Percentiles rank a stretch among this genome's conserved stretches.
Evolutionary conservation across 164 flowering plant genomes (phyloP).

Genomic region (Vitis riparia): DNA sequence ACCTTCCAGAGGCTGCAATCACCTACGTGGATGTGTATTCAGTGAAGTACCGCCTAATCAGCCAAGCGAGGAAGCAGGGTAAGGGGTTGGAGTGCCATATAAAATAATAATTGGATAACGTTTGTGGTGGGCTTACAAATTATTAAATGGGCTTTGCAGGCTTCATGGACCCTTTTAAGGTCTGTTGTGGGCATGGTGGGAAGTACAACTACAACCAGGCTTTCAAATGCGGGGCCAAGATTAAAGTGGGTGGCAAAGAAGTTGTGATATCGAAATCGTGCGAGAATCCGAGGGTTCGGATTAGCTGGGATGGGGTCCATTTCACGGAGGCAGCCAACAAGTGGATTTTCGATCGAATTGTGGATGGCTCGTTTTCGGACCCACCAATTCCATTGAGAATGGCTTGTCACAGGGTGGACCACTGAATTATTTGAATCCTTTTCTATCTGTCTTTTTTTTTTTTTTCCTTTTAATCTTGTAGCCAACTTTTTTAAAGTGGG

Average conservation of each 20-base stretch:
- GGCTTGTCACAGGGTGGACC: conserved; percentile 27
- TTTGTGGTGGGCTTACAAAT: no score
- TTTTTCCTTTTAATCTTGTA: conserved; percentile 17
- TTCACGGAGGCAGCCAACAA: conserved; percentile 55
- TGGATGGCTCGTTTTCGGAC: conserved; percentile 36
- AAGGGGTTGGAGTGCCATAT: not conserved
- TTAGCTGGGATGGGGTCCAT: conserved; percentile 58
- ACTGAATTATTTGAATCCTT: not conserved
- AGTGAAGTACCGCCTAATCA: conserved; percentile 28
- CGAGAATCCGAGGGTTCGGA: conserved; percentile 28
- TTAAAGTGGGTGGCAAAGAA: conserved; percentile 29
- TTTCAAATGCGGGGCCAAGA: conserved; percentile 35
- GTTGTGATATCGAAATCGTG: conserved; percentile 33
- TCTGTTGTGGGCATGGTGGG: conserved; percentile 72
- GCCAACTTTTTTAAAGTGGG: conserved; percentile 13
- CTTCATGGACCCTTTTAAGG: conserved; percentile 49
- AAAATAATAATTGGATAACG: no score
- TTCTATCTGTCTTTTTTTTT: no score
- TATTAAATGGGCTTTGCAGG: conserved; percentile 34
- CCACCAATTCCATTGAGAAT: conserved; percentile 34
- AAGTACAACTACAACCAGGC: conserved; percentile 47
- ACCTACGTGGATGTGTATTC: conserved; percentile 40
- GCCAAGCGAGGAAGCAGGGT: conserved; percentile 30
- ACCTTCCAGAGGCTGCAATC: conserved; percentile 28
- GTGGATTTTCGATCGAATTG: conserved; percentile 45